These are phyloP conservation scores for Poteriospumella lacustris DNA, from an alignment of 108 stramenopile species.

Conservation along the genomic window DNA sequence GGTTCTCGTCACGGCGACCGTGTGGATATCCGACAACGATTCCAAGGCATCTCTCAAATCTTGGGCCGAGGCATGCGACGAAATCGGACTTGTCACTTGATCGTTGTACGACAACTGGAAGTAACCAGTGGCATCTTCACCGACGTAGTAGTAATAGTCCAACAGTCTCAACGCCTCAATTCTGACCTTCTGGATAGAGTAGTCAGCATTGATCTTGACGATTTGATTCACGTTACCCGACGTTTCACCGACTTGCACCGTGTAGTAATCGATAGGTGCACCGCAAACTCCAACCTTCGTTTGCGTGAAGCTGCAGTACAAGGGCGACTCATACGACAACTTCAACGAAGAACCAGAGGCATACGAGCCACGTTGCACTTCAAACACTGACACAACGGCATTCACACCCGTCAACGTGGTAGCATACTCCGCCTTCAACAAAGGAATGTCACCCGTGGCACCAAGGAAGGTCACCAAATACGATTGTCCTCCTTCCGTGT, in stretches of 20 bases:
- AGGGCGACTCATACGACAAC: slow-evolving; percentile 57
- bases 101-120: slow-evolving; percentile 47
- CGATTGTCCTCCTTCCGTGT: slow-evolving; percentile 54
- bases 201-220: slow-evolving; percentile 10
- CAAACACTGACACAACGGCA: slow-evolving; percentile 46
- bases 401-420: slow-evolving; percentile 57
- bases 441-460: slow-evolving; percentile 54
- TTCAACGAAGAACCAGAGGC: slow-evolving; percentile 48
- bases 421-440: slow-evolving; percentile 43
- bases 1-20: slow-evolving; percentile 46
- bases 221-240: slow-evolving; percentile 38
- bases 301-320: slow-evolving; percentile 54
- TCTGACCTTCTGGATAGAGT: slow-evolving; percentile 1
- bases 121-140: slow-evolving; percentile 32
- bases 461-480: slow-evolving; percentile 61
- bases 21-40: slow-evolving; percentile 46
- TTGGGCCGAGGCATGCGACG: slow-evolving; percentile 41
- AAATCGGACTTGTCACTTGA: slow-evolving; percentile 34
- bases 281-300: slow-evolving; percentile 58
- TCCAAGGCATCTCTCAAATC: slow-evolving; percentile 53
- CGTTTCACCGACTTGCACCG: slow-evolving; percentile 44
- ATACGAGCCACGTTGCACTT: slow-evolving; percentile 58
- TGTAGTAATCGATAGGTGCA: slow-evolving; percentile 38
- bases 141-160: neutral
- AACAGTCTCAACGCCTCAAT: neutral